Base-by-base conservation (phyloP, 2,329 filamentous ascomycete species). In the Fusarium devonianum region DNA sequence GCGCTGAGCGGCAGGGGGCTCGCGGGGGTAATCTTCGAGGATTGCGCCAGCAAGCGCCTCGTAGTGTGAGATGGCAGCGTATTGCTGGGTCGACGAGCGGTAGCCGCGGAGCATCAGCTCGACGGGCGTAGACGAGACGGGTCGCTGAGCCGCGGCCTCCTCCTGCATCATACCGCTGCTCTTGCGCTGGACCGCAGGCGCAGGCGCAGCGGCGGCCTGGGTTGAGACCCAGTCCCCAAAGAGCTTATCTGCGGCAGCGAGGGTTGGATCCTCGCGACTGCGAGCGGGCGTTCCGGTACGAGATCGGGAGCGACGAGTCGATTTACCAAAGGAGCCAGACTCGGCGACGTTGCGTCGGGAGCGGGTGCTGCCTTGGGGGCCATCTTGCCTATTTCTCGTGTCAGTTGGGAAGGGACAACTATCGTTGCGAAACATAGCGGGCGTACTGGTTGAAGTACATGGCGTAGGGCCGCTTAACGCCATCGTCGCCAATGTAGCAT, bases 21-120 rank as follows among this genome's bases (percentile, higher is more conserved):
- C 86, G 55, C 93, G 86, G 7, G 92, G 85, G 72, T 97, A 97
- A 73, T 97, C 92, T 74, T 97, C 93, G 72, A 92, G 92, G 68
- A 97, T 90, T 56, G 84, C 76, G 18, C 92, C 92, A 6, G 90
- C 93, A 30, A 96, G 85, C 52, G 87, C 83, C 75, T 97, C 93
- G 74, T 89, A 97, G 73, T 90, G 90, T 61, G 89, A 86, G 63
- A 97, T 87, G 23, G 92, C 92, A 19, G 92, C 91, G 81, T 94
- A 97, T 77, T 91, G 80, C 73, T 86, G 75, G 71, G 84, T 71
- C 2, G 77, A 69, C 12, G 80, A 81, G 45, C 78, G 76, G 72
- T 92, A 97, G 21, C 93, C 93, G 61, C 92, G 89, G 12, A 97
- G 78, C 45, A 96, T 85, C 56, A 96, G 83, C 73, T 97, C 92